Conservation (phyloP, 495 filamentous ascomycete species). For the Parathielavia hyrcaniae region DNA sequence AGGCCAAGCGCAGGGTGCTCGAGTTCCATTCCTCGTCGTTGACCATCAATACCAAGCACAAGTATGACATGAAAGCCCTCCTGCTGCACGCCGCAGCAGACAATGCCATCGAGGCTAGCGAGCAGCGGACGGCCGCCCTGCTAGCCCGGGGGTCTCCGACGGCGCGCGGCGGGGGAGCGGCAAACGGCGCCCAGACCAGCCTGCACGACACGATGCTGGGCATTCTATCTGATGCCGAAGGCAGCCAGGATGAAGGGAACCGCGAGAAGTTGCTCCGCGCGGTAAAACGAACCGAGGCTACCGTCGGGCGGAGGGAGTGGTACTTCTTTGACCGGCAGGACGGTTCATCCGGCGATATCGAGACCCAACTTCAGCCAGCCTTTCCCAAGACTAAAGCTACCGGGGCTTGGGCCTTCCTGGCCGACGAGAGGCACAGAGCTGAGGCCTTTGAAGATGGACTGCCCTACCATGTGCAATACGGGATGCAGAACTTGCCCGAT, state of each 20-base stretch:
- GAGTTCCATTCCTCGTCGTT: constrained; percentile 39
- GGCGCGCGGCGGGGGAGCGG: constrained; percentile 18
- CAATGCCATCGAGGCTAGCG: constrained; percentile 50
- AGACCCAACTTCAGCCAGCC: constrained; percentile 31
- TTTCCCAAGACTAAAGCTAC: constrained; percentile 32
- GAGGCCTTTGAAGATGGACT: constrained; percentile 65
- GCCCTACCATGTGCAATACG: constrained; percentile 52
- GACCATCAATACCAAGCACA: constrained; percentile 52
- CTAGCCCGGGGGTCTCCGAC: constrained; percentile 30
- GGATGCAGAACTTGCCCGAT: constrained; percentile 53
- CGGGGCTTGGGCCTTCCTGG: constrained; percentile 37
- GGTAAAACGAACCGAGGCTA: constrained; percentile 68
- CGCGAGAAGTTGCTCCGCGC: constrained; percentile 59
- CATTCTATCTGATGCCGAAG: constrained; percentile 44
- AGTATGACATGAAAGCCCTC: constrained; percentile 60
- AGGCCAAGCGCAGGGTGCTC: constrained; percentile 37
- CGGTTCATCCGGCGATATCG: neutral
- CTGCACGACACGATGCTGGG: constrained; percentile 36
- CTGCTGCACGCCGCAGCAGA: constrained; percentile 55
- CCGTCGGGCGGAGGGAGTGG: constrained; percentile 54
- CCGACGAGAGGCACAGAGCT: constrained; percentile 47
- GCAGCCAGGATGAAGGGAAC: constrained; percentile 49
- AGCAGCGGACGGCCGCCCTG: constrained; percentile 43
- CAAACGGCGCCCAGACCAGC: constrained; percentile 14
- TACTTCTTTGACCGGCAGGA: constrained; percentile 55